Base-by-base conservation (phyloP, 2,329 filamentous ascomycete species). In the Talaromyces sp. region DNA sequence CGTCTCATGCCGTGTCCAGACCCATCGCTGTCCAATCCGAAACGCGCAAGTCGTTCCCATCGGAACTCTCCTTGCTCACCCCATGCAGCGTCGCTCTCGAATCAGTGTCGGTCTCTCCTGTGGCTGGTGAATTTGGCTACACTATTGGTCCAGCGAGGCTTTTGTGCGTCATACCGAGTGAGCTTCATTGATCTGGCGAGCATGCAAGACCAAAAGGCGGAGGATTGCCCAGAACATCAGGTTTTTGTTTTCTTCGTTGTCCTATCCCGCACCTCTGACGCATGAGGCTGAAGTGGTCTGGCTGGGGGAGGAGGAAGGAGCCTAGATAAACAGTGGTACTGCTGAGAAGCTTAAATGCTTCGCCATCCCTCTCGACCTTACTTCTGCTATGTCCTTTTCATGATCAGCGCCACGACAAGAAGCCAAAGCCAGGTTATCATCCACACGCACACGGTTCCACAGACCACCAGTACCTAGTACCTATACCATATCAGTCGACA, bases 311-410 rank as follows among this genome's bases (percentile, higher is more conserved):
- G n/a, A 35, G 33, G 49, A n/a, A 52, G 15, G 25, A 33, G 47
- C 3, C 19, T 50, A 27, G 22, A 25, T 27, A 13, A n/a, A 7
- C 3, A 9, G 41, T 33, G 31, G 11, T 39, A 9, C 35, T 17
- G 27, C 27, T 11, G 61, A 52, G 41, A 41, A 41, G 64, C 37
- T 66, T 66, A 66, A 66, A 66, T 66, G n/a, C 59, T 22, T 37
- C 22, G n/a, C 7, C 13, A 27, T 33, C 59, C 64, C 25, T 66
- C 59, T 66, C 59, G 13, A 13, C 31, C 22, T 22, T 22, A 22
- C 22, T 2, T 22, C 22, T 22, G 2, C 22, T 22, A 2, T 22
- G 22, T 22, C 1, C 22, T 22, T 22, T 22, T 22, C 22, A 22
- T 22, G 22, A 22, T 22, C 22, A 22, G 22, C 22, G 33, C 19